Percentiles rank a stretch among this genome's conserved stretches.
These are phyloP conservation scores for Kuraishia cidri DNA, from an alignment of 805 yeast species.

Conservation along the genomic window DNA sequence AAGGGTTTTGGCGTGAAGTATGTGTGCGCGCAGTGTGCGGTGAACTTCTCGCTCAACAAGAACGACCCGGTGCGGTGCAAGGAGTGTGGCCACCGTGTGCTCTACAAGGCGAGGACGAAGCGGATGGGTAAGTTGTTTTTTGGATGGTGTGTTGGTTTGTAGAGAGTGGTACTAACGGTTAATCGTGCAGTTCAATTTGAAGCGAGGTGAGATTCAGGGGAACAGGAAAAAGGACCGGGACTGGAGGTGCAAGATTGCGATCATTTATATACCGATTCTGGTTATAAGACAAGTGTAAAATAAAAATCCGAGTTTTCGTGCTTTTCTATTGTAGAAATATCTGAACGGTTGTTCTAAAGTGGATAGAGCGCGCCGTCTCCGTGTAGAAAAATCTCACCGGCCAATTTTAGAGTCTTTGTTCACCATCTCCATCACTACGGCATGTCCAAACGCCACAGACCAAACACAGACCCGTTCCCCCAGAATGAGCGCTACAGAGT, in stretches of 20 bases:
- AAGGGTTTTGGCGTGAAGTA: constrained; percentile 83
- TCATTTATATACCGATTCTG: neutral
- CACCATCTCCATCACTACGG: no score
- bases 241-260: neutral
- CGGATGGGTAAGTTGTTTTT: constrained; percentile 67
- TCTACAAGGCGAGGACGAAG: constrained; percentile 95
- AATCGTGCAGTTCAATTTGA: constrained; percentile 74
- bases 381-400: no score
- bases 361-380: no score
- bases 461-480: no score
- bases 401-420: no score
- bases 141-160: no score
- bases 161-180: no score
- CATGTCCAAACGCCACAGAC: no score
- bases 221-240: no score
- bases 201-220: no score
- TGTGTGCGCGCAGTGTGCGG: constrained; percentile 95
- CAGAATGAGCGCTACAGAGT: no score
- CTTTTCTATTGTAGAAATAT: neutral
- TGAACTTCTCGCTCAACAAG: constrained; percentile 77
- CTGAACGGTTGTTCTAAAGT: no score
- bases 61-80: constrained; percentile 97
- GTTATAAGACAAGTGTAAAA: neutral
- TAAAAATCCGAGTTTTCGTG: neutral
- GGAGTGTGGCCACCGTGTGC: constrained; percentile 97